A percentile compares a stretch with the other conserved stretches of the same genome.
These are phyloP conservation scores for Macrocybe sp. DNA, from an alignment of 1,284 basidiomycete genomes.

Conservation along the genomic window DNA sequence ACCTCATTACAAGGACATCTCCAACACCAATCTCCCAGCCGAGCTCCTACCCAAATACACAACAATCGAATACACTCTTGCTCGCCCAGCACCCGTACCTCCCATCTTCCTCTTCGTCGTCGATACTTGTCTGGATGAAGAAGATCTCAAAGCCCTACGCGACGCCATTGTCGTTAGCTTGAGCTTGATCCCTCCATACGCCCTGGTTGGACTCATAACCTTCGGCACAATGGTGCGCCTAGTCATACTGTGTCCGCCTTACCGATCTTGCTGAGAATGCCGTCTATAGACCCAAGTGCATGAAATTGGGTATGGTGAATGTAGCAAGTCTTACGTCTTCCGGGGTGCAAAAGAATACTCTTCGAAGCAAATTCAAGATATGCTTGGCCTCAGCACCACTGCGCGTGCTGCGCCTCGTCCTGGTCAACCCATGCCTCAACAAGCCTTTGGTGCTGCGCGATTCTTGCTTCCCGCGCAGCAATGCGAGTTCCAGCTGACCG, in stretches of 20 bases:
- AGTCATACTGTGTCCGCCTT: not conserved
- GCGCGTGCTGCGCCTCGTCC: conserved; percentile 78
- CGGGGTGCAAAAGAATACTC: conserved; percentile 98
- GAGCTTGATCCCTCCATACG: conserved; percentile 89
- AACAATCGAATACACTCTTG: conserved; percentile 97
- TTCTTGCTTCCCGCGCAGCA: conserved; percentile 94
- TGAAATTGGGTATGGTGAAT: conserved; percentile 95
- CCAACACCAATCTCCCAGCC: conserved; percentile 93
- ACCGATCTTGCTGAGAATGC: not conserved
- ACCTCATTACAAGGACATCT: conserved; percentile 98
- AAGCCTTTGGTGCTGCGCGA: conserved; percentile 82
- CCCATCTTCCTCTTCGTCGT: conserved; percentile 97
- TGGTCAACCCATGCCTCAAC: conserved; percentile 83
- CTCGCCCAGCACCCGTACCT: conserved; percentile 86
- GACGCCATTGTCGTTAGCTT: conserved; percentile 93
- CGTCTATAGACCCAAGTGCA: conserved; percentile 86
- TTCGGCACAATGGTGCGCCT: conserved; percentile 89
- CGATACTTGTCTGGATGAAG: conserved; percentile 95
- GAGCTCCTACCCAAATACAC: conserved; percentile 98
- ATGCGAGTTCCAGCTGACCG: conserved; percentile 95
- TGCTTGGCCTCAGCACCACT: conserved; percentile 86
- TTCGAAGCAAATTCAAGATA: conserved; percentile 97
- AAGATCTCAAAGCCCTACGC: conserved; percentile 92
- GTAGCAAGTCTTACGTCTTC: conserved; percentile 99
- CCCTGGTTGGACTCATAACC: conserved; percentile 93